Conservation (phyloP, 208 protist genomes). For the Porcisia hertigi region DNA sequence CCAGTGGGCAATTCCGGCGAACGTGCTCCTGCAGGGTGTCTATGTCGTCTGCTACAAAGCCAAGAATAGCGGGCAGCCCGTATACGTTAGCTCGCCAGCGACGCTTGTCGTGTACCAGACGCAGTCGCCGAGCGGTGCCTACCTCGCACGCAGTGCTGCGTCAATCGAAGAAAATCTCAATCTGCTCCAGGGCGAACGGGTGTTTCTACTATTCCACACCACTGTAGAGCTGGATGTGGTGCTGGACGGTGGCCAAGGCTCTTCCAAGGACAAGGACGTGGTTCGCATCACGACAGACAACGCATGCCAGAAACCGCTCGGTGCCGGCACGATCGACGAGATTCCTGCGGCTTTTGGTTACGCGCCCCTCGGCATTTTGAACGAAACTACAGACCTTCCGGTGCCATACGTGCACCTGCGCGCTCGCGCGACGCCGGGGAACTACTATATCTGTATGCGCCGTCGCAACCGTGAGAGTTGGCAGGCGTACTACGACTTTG, state of each 20-base stretch:
- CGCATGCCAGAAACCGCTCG: constrained; percentile 37
- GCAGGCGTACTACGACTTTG: constrained; percentile 77
- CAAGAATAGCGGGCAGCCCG: constrained; percentile 42
- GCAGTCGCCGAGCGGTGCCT: constrained; percentile 76
- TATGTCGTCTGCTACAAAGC: constrained; percentile 86
- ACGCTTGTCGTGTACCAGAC: constrained; percentile 56
- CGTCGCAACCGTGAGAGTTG: constrained; percentile 46
- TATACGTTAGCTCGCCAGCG: constrained; percentile 60
- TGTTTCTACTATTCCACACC: constrained; percentile 85
- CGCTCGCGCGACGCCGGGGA: constrained; percentile 50
- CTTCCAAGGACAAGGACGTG: constrained; percentile 28
- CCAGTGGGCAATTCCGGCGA: constrained; percentile 64
- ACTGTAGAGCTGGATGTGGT: constrained; percentile 56
- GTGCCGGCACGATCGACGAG: constrained; percentile 30
- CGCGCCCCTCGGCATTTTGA: constrained; percentile 35
- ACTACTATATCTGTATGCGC: constrained; percentile 80
- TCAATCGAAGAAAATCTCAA: constrained; percentile 23
- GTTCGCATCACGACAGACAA: constrained; percentile 60
- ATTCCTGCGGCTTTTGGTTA: constrained; percentile 81
- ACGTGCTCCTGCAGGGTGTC: constrained; percentile 30
- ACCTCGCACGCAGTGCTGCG: constrained; percentile 41
- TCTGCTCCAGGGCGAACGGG: constrained; percentile 69
- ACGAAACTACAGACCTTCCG: constrained; percentile 20
- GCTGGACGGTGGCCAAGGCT: constrained; percentile 41
- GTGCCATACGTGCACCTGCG: constrained; percentile 79